Evolutionary conservation across 805 yeast species (phyloP).

Genomic region (Debaryomyces hansenii): DNA sequence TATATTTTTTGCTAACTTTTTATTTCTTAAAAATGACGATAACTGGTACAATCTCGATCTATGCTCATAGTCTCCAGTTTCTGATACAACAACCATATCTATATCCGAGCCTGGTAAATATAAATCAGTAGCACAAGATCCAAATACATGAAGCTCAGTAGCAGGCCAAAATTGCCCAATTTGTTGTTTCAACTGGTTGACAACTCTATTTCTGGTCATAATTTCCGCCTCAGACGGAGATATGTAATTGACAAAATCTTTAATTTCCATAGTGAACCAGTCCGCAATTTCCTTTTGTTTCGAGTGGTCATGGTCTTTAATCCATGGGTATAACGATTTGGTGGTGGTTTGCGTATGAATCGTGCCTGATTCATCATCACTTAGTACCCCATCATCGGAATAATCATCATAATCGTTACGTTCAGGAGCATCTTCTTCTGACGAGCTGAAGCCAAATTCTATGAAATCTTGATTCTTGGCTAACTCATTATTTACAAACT

Average conservation of each 20-base stretch:
- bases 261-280: conserved; percentile 84
- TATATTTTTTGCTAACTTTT: conserved; percentile 64
- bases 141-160: conserved; percentile 82
- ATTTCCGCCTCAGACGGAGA: conserved; percentile 83
- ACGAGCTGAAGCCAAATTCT: conserved; percentile 52
- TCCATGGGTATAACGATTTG: conserved; percentile 65
- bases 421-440: conserved; percentile 31
- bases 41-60: conserved; percentile 70
- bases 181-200: conserved; percentile 55
- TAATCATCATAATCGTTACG: conserved; percentile 21
- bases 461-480: conserved; percentile 53
- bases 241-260: conserved; percentile 79
- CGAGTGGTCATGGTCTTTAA: conserved; percentile 73
- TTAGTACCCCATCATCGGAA: conserved; percentile 32
- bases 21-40: conserved; percentile 64
- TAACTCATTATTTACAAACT: conserved; percentile 31
- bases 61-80: conserved; percentile 56
- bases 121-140: conserved; percentile 90
- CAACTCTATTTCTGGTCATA: conserved; percentile 61
- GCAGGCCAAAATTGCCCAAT: conserved; percentile 68
- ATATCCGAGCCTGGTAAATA: conserved; percentile 95
- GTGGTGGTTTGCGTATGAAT: conserved; percentile 21
- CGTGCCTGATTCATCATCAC: conserved; percentile 35
- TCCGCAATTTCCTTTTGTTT: conserved; percentile 75
- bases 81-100: conserved; percentile 83